A percentile compares a stretch with the other conserved stretches of the same genome.
These are phyloP conservation scores for Pestalotiopsis sp. DNA, from an alignment of 2,329 filamentous ascomycete species.

Conservation along the genomic window DNA sequence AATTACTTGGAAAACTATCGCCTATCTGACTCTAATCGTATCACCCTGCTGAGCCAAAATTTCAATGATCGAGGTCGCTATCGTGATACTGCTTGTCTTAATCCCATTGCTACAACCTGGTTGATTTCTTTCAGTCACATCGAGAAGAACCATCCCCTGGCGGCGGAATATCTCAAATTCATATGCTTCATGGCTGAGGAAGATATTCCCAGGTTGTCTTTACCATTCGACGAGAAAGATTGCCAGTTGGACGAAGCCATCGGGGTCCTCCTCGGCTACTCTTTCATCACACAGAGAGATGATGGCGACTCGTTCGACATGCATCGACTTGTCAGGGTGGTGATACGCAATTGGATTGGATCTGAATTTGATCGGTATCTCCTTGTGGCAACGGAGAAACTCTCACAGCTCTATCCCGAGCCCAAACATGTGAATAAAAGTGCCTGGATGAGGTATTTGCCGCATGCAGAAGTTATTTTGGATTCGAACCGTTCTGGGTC, in stretches of 20 bases:
- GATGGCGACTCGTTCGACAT: slow-evolving; percentile 23
- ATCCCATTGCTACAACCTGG: slow-evolving; percentile 33
- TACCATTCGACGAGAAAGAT: no score
- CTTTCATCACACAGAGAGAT: slow-evolving; percentile 27
- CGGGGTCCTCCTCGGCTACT: slow-evolving; percentile 3
- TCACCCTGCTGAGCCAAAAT: slow-evolving; percentile 25
- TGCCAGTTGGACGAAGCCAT: neutral
- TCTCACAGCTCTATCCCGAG: neutral
- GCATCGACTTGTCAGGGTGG: slow-evolving; percentile 32
- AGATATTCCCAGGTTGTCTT: neutral
- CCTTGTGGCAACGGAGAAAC: neutral
- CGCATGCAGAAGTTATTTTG: no score
- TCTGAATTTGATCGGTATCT: no score
- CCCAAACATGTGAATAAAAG: no score
- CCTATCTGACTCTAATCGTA: slow-evolving; percentile 17
- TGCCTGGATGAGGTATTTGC: neutral
- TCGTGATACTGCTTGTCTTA: slow-evolving; percentile 16
- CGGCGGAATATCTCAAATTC: slow-evolving; percentile 28
- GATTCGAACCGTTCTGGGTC: no score
- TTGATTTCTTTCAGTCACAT: slow-evolving; percentile 34
- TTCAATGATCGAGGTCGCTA: slow-evolving; percentile 30
- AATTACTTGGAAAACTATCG: slow-evolving; percentile 23
- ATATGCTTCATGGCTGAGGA: slow-evolving; percentile 17
- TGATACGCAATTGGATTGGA: slow-evolving; percentile 30
- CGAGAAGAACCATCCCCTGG: slow-evolving; percentile 19